Conservation (phyloP, 2,329 filamentous ascomycete genomes). For the Fusarium temperatum region DNA sequence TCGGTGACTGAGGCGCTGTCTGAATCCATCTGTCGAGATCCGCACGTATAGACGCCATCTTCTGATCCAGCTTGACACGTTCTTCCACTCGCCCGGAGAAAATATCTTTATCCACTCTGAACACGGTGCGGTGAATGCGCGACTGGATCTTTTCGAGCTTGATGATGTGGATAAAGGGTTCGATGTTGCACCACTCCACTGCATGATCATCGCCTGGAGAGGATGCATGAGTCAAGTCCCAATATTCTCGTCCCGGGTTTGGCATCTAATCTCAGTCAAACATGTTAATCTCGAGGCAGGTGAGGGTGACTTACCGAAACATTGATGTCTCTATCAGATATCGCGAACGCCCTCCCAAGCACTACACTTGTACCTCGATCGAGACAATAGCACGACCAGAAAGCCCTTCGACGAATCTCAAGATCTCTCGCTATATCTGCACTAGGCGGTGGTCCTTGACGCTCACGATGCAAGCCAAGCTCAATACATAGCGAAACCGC, state of each 20-base stretch:
- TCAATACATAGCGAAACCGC: not conserved
- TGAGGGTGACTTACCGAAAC: not conserved
- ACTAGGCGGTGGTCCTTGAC: not conserved
- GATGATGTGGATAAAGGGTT: not conserved
- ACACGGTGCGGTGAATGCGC: not conserved
- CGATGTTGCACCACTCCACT: not conserved
- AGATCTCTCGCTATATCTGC: not conserved
- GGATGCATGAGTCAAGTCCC: not conserved
- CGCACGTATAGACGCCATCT: not conserved
- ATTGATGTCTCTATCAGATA: not conserved
- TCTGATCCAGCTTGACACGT: not conserved
- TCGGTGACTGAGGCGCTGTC: not conserved
- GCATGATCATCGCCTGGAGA: not conserved
- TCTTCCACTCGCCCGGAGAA: not conserved
- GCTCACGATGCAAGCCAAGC: not conserved
- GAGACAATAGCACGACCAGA: not conserved
- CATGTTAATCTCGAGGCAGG: fast-evolving
- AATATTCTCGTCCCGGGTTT: not conserved
- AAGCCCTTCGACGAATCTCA: not conserved
- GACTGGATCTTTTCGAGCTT: not conserved
- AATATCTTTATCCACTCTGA: not conserved
- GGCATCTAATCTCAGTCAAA: not conserved
- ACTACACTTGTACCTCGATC: not conserved
- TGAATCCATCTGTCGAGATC: not conserved
- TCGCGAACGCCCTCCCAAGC: not conserved